Percentiles rank a stretch among this genome's conserved stretches.
phyloP scores from a whole-genome alignment of 768 basidiomycete species.

The Mycena maculata region DNA sequence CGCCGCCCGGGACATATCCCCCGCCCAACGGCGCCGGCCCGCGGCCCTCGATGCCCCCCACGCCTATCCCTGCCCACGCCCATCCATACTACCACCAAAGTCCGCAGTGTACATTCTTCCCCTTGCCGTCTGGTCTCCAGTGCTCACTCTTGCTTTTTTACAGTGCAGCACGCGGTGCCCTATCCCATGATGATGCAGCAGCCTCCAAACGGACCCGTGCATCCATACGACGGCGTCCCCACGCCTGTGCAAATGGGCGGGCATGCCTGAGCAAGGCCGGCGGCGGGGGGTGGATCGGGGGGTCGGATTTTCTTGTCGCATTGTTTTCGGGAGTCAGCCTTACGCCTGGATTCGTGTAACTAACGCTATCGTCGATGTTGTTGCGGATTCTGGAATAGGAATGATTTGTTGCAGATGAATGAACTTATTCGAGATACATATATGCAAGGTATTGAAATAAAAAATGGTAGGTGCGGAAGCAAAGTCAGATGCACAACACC shows the following conservation, averaged over 20 bases:
- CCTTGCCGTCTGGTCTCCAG: neutral
- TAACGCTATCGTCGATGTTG: constrained; percentile 46
- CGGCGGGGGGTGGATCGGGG: constrained; percentile 19
- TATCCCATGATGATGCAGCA: constrained; percentile 96
- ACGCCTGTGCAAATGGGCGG: constrained; percentile 83
- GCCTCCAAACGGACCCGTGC: constrained; percentile 74
- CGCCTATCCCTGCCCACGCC: constrained; percentile 87
- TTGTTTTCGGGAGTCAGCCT: constrained; percentile 39
- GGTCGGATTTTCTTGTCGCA: constrained; percentile 41
- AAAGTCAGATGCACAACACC: constrained; percentile 53
- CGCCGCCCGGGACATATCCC: constrained; percentile 79
- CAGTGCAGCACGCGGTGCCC: constrained; percentile 88
- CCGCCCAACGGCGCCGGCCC: constrained; percentile 84
- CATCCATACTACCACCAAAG: constrained; percentile 92
- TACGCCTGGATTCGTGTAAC: constrained; percentile 37
- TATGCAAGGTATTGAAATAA: neutral
- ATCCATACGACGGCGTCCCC: constrained; percentile 79
- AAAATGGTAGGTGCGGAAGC: constrained; percentile 19
- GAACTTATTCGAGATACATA: too few species aligned
- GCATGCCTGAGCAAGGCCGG: constrained; percentile 61
- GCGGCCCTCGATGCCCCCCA: constrained; percentile 91
- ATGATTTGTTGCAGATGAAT: constrained; percentile 27
- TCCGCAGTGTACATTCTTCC: constrained; percentile 74
- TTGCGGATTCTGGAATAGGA: constrained; percentile 38
- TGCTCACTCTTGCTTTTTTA: constrained; percentile 41